These are phyloP conservation scores for Apiotrichum laibachii DNA, from an alignment of 1,284 basidiomycete species.

Conservation along the genomic window DNA sequence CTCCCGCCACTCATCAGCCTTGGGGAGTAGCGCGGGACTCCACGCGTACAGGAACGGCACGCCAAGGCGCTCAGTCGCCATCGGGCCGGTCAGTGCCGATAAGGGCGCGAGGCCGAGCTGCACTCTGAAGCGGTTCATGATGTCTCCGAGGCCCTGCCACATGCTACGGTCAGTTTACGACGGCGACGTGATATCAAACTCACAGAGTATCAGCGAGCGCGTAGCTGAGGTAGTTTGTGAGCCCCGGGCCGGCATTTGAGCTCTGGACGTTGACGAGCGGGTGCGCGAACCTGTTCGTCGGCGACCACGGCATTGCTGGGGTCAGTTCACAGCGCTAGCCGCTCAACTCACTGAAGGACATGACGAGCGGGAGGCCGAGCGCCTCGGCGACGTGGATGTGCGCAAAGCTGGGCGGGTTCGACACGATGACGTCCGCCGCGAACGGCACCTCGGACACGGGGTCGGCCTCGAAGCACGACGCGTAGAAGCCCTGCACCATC, in stretches of 20 bases:
- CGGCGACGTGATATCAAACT: conserved; percentile 9
- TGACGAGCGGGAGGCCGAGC: conserved; percentile 59
- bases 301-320: conserved; percentile 63
- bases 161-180: neutral
- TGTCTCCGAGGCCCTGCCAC: conserved; percentile 57
- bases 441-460: conserved; percentile 57
- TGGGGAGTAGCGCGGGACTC: conserved; percentile 62
- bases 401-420: conserved; percentile 63
- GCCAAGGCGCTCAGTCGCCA: conserved; percentile 59
- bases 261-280: conserved; percentile 60
- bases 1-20: conserved; percentile 63
- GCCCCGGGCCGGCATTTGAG: conserved; percentile 47
- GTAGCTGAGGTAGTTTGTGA: conserved; percentile 61
- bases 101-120: conserved; percentile 58
- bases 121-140: conserved; percentile 61
- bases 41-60: conserved; percentile 70
- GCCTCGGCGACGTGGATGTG: conserved; percentile 65
- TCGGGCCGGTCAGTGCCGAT: conserved; percentile 56
- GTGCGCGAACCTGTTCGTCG: conserved; percentile 63
- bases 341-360: conserved; percentile 54
- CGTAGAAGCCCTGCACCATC: conserved; percentile 62
- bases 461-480: conserved; percentile 8
- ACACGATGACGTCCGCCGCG: conserved; percentile 62
- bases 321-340: too few relatives aligned
- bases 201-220: conserved; percentile 57